A percentile compares a stretch with the other conserved stretches of the same genome.
These are phyloP conservation scores for Globisporangium irregulare DNA, from an alignment of 352 stramenopile species.

Conservation along the genomic window DNA sequence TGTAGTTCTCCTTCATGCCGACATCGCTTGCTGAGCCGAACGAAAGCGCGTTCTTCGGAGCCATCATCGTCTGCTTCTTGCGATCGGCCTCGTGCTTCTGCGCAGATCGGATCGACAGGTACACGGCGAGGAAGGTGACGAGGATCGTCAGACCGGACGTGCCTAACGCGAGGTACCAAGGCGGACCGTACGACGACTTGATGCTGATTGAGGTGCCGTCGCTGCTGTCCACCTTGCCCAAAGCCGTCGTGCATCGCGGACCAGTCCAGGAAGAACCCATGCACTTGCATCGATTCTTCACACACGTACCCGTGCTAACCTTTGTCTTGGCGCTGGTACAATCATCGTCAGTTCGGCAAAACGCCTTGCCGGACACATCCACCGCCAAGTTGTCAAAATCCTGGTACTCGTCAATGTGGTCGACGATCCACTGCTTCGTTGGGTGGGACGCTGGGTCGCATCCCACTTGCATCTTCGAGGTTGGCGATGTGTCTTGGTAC, in stretches of 20 bases:
- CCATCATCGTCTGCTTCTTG: constrained; percentile 23
- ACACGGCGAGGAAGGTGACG: constrained; percentile 11
- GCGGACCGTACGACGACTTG: constrained; percentile 18
- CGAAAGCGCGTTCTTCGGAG: constrained; percentile 20
- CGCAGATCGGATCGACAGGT: constrained; percentile 8
- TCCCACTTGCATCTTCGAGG: constrained; percentile 48
- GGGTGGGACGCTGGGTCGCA: constrained; percentile 67
- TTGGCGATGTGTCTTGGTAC: constrained; percentile 49
- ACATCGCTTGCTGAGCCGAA: constrained; percentile 21
- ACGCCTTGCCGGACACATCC: constrained; percentile 59
- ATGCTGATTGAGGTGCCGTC: constrained; percentile 7
- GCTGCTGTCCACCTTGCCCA: constrained; percentile 6
- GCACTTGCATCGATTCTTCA: constrained; percentile 37
- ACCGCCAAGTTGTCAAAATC: constrained; percentile 56
- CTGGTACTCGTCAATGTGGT: constrained; percentile 74
- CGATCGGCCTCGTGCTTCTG: constrained; percentile 4
- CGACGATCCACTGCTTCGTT: constrained; percentile 70
- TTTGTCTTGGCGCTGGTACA: constrained; percentile 34
- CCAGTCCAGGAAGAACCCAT: constrained; percentile 35
- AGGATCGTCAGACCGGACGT: constrained; percentile 9
- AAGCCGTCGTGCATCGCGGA: constrained; percentile 39
- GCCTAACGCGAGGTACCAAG: constrained; percentile 8
- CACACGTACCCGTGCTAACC: constrained; percentile 35
- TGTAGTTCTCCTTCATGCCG: constrained; percentile 32
- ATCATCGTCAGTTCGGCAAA: constrained; percentile 53